Evolutionary conservation across 2,329 filamentous ascomycete species (phyloP).

Genomic region (Sclerotinia trifoliorum): DNA sequence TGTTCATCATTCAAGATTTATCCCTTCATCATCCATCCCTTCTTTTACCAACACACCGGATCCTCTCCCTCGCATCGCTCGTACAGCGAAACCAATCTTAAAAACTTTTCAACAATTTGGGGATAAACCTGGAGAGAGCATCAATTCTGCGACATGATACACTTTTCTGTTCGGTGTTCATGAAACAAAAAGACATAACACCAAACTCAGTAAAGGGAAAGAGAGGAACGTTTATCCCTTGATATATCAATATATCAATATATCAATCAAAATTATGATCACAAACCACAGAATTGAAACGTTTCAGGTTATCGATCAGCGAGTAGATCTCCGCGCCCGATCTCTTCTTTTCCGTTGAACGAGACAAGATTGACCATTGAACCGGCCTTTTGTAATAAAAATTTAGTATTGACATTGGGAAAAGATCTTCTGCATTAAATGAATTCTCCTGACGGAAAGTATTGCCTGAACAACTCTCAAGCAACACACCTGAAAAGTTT

Average conservation of each 20-base stretch:
- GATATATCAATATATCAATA: not conserved
- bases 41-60: not conserved
- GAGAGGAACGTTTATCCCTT: not conserved
- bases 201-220: not conserved
- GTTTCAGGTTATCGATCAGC: conserved; percentile 12
- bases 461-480: conserved; percentile 3
- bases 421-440: conserved; percentile 1
- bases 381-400: not conserved
- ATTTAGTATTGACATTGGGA: not conserved
- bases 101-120: not conserved
- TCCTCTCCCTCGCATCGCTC: not conserved
- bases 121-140: conserved; percentile 10
- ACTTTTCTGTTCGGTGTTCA: not conserved
- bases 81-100: not conserved
- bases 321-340: conserved; percentile 9
- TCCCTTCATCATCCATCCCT: conserved; percentile 1
- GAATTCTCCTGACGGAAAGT: not conserved
- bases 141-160: not conserved
- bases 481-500: not conserved
- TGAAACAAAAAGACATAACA: not conserved
- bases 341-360: conserved; percentile 5
- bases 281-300: conserved; percentile 3
- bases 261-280: not conserved
- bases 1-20: not conserved
- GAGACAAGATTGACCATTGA: not conserved